These are phyloP conservation scores for Pseudognaphalium luteoalbum DNA, from an alignment of 129 eudicot species.

Conservation along the genomic window DNA sequence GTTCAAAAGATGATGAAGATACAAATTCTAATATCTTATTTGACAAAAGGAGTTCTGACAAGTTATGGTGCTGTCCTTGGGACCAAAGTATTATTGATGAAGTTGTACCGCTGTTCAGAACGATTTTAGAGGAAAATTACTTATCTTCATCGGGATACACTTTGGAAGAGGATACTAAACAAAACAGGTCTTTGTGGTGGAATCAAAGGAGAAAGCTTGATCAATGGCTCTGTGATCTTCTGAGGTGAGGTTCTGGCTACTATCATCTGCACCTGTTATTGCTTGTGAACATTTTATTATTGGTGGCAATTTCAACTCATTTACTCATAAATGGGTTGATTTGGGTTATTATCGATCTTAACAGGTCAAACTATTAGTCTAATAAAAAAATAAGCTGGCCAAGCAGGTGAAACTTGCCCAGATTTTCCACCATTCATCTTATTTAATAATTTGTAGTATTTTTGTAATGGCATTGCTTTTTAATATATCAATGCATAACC, in stretches of 20 bases:
- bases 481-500: too few relatives aligned
- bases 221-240: slow-evolving; percentile 52
- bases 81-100: slow-evolving; percentile 71
- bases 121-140: slow-evolving; percentile 67
- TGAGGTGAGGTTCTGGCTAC: slow-evolving; percentile 45
- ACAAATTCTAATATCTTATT: slow-evolving; percentile 40
- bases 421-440: neutral
- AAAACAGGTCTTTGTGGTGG: slow-evolving; percentile 76
- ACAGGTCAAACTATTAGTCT: neutral
- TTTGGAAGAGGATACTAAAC: slow-evolving; percentile 64
- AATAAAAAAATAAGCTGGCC: neutral
- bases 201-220: slow-evolving; percentile 66
- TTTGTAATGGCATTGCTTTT: neutral
- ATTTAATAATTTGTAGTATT: too few relatives aligned
- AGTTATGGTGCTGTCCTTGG: slow-evolving; percentile 91
- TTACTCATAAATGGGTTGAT: neutral
- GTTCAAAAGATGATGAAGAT: slow-evolving; percentile 47
- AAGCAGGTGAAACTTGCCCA: neutral
- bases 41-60: slow-evolving; percentile 35
- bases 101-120: slow-evolving; percentile 73
- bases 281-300: neutral
- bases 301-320: neutral
- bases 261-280: neutral
- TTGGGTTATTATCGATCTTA: neutral
- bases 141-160: slow-evolving; percentile 55